phyloP scores from a whole-genome alignment of 2,329 filamentous ascomycete species.

The Arthrinium phaeospermum region DNA sequence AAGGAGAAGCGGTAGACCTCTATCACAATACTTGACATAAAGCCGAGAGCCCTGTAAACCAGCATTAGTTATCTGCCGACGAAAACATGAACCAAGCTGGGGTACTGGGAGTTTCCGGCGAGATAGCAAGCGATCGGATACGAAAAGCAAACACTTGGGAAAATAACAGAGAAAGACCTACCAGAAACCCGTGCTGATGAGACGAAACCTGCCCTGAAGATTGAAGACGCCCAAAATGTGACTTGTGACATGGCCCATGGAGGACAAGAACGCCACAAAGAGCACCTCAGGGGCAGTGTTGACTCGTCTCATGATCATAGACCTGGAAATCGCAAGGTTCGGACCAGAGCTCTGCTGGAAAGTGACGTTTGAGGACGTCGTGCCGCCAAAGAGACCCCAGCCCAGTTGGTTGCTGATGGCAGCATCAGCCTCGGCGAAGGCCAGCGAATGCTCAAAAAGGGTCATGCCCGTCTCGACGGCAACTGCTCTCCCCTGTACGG shows the following conservation, averaged over 20 bases:
- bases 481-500: slow-evolving; percentile 80
- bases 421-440: slow-evolving; percentile 93
- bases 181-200: slow-evolving; percentile 86
- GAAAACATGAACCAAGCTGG: background rate
- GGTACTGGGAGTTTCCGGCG: no score
- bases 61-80: background rate
- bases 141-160: no score
- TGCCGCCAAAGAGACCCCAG: slow-evolving; percentile 66
- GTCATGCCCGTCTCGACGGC: slow-evolving; percentile 94
- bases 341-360: slow-evolving; percentile 45
- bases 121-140: no score
- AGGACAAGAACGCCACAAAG: slow-evolving; percentile 84
- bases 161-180: background rate
- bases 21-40: slow-evolving; percentile 85
- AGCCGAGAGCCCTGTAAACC: slow-evolving; percentile 69
- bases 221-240: slow-evolving; percentile 82
- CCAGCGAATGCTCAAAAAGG: slow-evolving; percentile 92
- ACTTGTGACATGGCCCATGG: slow-evolving; percentile 86
- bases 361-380: slow-evolving; percentile 48
- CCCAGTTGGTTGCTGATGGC: slow-evolving; percentile 82
- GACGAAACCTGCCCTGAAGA: slow-evolving; percentile 77
- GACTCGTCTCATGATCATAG: slow-evolving; percentile 76
- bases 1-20: slow-evolving; percentile 69
- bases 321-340: slow-evolving; percentile 59
- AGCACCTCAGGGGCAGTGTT: slow-evolving; percentile 92